A percentile compares a stretch with the other conserved stretches of the same genome.
These are phyloP conservation scores for Ustilago xerochloae DNA, from an alignment of 1,284 basidiomycete species.

Conservation along the genomic window DNA sequence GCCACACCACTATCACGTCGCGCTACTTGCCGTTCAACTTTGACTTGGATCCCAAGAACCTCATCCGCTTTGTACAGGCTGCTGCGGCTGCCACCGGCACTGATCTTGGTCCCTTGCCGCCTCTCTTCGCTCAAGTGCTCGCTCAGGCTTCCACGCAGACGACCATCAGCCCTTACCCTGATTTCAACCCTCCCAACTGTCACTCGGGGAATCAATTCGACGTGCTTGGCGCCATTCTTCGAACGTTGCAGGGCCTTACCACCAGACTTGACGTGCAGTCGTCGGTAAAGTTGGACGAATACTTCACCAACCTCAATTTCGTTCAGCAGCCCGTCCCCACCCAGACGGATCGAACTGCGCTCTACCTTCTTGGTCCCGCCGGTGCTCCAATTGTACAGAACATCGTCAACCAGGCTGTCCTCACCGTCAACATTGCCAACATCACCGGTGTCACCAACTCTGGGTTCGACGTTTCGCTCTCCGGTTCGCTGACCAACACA, in stretches of 20 bases:
- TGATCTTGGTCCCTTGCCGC: conserved; percentile 76
- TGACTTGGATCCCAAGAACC: conserved; percentile 75
- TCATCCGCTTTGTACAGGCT: conserved; percentile 74
- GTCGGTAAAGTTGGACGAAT: conserved; percentile 62
- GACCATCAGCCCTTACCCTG: conserved; percentile 72
- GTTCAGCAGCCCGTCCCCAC: conserved; percentile 75
- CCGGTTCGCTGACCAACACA: conserved; percentile 51
- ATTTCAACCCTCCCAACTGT: conserved; percentile 71
- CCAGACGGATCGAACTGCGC: conserved; percentile 75
- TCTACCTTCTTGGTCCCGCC: conserved; percentile 77
- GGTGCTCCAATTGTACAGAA: conserved; percentile 75
- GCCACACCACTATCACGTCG: conserved; percentile 76
- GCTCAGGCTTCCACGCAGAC: conserved; percentile 75
- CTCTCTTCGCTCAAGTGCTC: conserved; percentile 74
- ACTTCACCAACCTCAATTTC: conserved; percentile 75
- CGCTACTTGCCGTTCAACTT: conserved; percentile 75
- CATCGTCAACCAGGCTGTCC: conserved; percentile 75
- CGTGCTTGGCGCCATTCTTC: conserved; percentile 74
- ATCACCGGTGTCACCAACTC: conserved; percentile 72
- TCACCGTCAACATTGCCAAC: conserved; percentile 75
- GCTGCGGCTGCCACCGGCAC: conserved; percentile 74
- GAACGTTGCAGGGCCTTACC: conserved; percentile 74
- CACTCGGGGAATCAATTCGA: conserved; percentile 71
- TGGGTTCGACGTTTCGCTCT: conserved; percentile 69
- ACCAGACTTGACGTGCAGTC: conserved; percentile 71